Base-by-base conservation (phyloP, 306 rosid species). In the Casuarina equisetifolia region DNA sequence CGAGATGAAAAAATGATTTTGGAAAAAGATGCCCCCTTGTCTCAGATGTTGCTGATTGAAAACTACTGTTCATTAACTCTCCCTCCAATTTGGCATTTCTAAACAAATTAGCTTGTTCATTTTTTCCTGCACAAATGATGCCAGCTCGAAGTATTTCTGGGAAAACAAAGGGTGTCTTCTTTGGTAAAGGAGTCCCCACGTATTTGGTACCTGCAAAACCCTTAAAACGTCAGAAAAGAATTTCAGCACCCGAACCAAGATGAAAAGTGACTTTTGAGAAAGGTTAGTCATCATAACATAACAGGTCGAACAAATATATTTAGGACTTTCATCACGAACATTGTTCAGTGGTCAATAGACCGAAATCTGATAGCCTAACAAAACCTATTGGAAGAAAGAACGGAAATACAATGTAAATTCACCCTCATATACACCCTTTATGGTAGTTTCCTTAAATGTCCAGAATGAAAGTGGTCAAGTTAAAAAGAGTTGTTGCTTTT, bases 61-160 rank as follows among this genome's bases (percentile, higher is more conserved):
- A 72, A 44, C 32, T 1, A 25, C 81, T 55, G 69, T 77, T 87
- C 40, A 76, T 46, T 9, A 87, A 79, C n/a, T 87, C 84, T 40
- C 77, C 87, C 84, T 87, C 95, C 16, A 85, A 76, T 81, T 88
- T 88, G 82, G 87, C 45, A 55, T 68, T 77, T 76, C 78, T 88
- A 74, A 73, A 44, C 58, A 43, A 82, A 74, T 77, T 71, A 72
- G 76, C 85, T 78, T 84, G 84, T 12, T 81, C 86, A 61, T 82
- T 81, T 74, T 85, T 84, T 76, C 63, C 90, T 9, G 89, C 74
- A 83, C 76, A 77, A 80, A 83, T 78, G 69, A 84, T 77, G 69
- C 87, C 84, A 52, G 83, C 74, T 44, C 76, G 87, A 81, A 85
- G 82, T 75, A 88, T 84, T 71, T 84, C 89, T 69, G 84, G 85